Base-by-base conservation (phyloP, 129 eudicot species). In the Smallanthus sonchifolius region DNA sequence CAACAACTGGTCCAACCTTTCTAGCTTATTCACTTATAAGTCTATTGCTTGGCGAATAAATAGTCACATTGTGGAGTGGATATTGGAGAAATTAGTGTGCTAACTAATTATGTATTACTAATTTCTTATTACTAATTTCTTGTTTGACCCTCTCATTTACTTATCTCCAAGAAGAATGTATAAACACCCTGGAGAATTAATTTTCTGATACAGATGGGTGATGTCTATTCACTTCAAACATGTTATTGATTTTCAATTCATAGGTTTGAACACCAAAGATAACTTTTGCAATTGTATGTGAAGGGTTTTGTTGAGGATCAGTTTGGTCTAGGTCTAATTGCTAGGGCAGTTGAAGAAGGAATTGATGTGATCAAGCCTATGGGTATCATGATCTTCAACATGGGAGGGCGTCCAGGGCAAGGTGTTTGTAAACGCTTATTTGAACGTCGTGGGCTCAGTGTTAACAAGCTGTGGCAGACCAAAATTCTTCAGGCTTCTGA, bases 381-480 rank as follows among this genome's bases (percentile, higher is more conserved):
- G 84, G 98, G 98, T 34, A 86, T 94, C 67, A 90, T 94, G 98
- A 91, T 94, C 48, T 94, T 94, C 75, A 94, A 94, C 79, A 94
- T 94, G 98, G 98, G 98, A 78, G 98, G 98, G 56, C 89, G 98
- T 70, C 98, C 98, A 45, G 98, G 98, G 43, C 97, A 94, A 86
- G 96, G 87, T 82, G 98, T 94, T 47, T 94, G 98, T 65, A 88
- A 86, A 75, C 98, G 98, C 28, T 77, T 94, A 80, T 94, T 94
- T 86, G 96, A 94, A 72, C 91, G 98, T 6, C 98, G 98, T 81
- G 98, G 98, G 79, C 89, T 94, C 47, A 83, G 76, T 74, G 93
- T 94, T 28, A 83, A 88, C 87, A 88, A 91, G 83, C 86, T 94
- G 57, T 94, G 98, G 98, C 98, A 91, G 80, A 90, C 98, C 52